Evolutionary conservation across 345 rosid genomes (phyloP), one percentile per base, ranked within the genome.

Genomic region (Sisymbrium altissimum): DNA sequence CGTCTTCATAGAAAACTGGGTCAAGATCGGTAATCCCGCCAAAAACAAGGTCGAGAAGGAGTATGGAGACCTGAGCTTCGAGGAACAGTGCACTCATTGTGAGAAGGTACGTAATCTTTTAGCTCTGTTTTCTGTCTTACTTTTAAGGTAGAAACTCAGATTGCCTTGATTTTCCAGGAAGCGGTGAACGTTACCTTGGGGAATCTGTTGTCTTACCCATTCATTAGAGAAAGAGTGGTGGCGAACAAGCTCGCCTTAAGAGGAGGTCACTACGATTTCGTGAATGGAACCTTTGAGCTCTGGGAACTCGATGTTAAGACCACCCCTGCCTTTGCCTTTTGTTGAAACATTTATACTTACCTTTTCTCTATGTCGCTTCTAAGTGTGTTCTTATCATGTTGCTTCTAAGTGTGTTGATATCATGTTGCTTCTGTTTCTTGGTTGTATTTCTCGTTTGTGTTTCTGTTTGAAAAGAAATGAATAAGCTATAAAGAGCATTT

Each of bases 1-100:
- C 43, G 89, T 92, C 7, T 95, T 95, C 78, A 92, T 95, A 19
- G 99, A 90, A 68, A 60, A 88, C 19, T 95, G 98, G 99, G 89
- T 95, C 69, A 74, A 83, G 45, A 92, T 95, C 38, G 85, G 99
- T 63, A 69, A 89, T 25, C 33, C 90, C 0, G 98, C 99, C 21
- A 92, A 80, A 83, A 61, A 77, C 58, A 95, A 74, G 85, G 85
- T 95, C 79, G 83, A 90, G 75, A 21, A 83, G 18, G 88, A 85
- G 27, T 46, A 35, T 53, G 56, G 18, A 44, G 75, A 58, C 43
- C 44, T 84, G 63, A 80, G 74, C 66, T 90, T 85, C 3, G 86
- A 61, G 0, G 97, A 95, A 59, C 96, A 88, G 69, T 92, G 99
- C 82, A 29, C 64, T 23, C 74, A 83, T 78, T 92, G 94, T 50